These are phyloP conservation scores for Kluyveromyces marxianus DNA, from an alignment of 1,139 yeast species.

Conservation along the genomic window DNA sequence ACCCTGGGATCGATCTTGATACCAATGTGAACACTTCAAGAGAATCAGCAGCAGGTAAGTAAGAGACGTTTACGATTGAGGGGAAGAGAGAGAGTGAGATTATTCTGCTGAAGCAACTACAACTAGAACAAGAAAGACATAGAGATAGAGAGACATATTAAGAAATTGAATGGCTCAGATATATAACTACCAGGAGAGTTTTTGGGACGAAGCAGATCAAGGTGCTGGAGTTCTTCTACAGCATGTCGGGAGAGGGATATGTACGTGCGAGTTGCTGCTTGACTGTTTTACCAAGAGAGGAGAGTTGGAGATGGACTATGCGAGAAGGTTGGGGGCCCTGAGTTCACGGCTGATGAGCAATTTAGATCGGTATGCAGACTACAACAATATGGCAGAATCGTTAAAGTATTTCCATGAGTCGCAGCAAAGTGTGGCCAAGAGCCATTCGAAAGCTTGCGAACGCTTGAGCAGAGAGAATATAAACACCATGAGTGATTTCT, in stretches of 20 bases:
- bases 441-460: constrained; percentile 28
- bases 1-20: no score
- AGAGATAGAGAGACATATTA: no score
- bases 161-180: constrained; percentile 7
- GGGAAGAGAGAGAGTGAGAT: no score
- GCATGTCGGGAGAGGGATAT: constrained; percentile 26
- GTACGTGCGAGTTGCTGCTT: constrained; percentile 20
- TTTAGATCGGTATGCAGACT: constrained; percentile 19
- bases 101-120: no score
- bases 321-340: constrained; percentile 28
- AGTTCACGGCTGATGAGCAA: constrained; percentile 21
- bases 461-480: constrained; percentile 21
- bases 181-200: constrained; percentile 27
- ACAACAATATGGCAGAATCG: constrained; percentile 19
- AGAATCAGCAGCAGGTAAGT: no score
- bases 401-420: constrained; percentile 13
- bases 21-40: no score
- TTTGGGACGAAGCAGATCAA: constrained; percentile 31
- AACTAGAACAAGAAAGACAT: no score
- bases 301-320: constrained; percentile 28
- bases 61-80: no score
- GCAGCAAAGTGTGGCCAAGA: constrained; percentile 23
- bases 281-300: constrained; percentile 24
- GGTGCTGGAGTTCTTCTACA: constrained; percentile 25
- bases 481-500: constrained; percentile 19